A percentile compares a stretch with the other conserved stretches of the same genome.
Evolutionary conservation across 352 stramenopile genomes (phyloP).

Genomic region (Pythium dissimile): DNA sequence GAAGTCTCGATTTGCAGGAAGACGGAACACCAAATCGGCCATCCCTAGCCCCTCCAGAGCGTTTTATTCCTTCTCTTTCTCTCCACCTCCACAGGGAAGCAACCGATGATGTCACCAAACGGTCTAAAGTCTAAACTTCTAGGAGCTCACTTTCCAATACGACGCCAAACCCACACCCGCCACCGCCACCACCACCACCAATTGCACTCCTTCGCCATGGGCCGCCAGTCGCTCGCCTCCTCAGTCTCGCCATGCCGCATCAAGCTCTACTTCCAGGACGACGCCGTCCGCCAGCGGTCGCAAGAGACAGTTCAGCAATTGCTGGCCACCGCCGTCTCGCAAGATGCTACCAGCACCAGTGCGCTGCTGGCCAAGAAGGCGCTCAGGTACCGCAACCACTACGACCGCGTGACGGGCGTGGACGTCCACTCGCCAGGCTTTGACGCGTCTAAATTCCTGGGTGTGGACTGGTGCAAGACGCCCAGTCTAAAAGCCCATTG

Average conservation of each 20-base stretch:
- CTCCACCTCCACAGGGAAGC: too few species aligned
- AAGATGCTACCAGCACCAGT: background rate
- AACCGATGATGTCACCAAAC: too few species aligned
- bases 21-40: background rate
- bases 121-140: too few species aligned
- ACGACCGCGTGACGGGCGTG: constrained; percentile 11
- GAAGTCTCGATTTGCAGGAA: background rate
- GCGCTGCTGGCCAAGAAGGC: constrained; percentile 12
- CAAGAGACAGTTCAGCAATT: background rate
- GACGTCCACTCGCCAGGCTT: constrained; percentile 36
- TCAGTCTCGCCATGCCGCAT: background rate
- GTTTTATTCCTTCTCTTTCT: background rate
- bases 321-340: background rate
- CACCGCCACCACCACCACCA: too few species aligned
- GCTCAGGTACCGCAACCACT: constrained; percentile 21
- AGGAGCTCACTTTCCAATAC: background rate
- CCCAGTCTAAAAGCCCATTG: constrained; percentile 1
- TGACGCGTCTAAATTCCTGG: constrained; percentile 50
- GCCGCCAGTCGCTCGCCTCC: background rate
- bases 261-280: background rate
- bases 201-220: background rate
- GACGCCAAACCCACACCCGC: too few species aligned
- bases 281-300: background rate
- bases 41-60: background rate
- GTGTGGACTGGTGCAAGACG: constrained; percentile 35